Percentiles rank a stretch among this genome's conserved stretches.
phyloP scores from a whole-genome alignment of 2,329 filamentous ascomycete species.

The Massarina eburnea region DNA sequence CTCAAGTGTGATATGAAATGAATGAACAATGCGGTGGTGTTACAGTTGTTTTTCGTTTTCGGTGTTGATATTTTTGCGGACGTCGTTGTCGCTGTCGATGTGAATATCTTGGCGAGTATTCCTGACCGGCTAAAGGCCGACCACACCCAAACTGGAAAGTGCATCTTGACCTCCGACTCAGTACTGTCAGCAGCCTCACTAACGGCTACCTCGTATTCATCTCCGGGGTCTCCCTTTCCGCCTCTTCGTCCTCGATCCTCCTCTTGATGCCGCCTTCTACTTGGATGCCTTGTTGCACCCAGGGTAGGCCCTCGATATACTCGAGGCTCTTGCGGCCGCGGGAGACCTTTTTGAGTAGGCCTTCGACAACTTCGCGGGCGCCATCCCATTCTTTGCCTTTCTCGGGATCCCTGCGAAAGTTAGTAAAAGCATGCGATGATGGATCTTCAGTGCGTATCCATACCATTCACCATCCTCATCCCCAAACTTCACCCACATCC shows the following conservation, averaged over 20 bases:
- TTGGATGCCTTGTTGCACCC: constrained; percentile 74
- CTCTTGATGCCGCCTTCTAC: constrained; percentile 62
- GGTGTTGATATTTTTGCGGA: too few relatives aligned
- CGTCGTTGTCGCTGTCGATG: neutral
- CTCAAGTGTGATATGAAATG: neutral
- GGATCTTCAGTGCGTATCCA: too few relatives aligned
- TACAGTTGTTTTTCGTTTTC: neutral
- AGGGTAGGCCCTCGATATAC: constrained; percentile 70
- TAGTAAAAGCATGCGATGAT: too few relatives aligned
- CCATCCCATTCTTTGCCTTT: constrained; percentile 68
- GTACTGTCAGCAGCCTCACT: constrained; percentile 20
- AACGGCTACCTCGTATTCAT: constrained; percentile 29
- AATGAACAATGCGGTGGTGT: constrained; percentile 1
- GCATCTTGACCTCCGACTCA: too few relatives aligned
- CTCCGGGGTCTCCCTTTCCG: constrained; percentile 13
- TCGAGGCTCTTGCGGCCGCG: constrained; percentile 72
- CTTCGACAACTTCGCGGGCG: constrained; percentile 80
- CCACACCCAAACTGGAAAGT: neutral
- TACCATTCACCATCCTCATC: constrained; percentile 85
- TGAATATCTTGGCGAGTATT: neutral
- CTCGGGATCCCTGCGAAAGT: constrained; percentile 67
- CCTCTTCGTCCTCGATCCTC: constrained; percentile 52
- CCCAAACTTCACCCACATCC: constrained; percentile 88
- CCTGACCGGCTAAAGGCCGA: too few relatives aligned
- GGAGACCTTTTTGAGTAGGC: constrained; percentile 77